These are phyloP conservation scores for Tricholoma sp. DNA, from an alignment of 768 basidiomycete species.

Conservation along the genomic window DNA sequence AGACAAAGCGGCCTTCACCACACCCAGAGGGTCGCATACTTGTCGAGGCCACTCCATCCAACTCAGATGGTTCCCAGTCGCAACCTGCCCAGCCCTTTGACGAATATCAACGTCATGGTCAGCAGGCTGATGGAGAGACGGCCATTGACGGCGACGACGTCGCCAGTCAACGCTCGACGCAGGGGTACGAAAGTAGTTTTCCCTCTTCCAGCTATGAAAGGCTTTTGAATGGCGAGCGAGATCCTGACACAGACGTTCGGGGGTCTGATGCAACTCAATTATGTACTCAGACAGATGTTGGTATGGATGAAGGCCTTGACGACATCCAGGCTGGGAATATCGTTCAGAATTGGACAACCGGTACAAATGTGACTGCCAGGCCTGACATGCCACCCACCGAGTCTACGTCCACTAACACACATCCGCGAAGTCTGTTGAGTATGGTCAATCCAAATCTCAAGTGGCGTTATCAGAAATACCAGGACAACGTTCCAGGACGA, in stretches of 20 bases:
- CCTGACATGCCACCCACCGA: neutral
- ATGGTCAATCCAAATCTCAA: slow-evolving; percentile 23
- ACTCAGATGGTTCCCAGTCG: slow-evolving; percentile 36
- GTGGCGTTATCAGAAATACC: slow-evolving; percentile 23
- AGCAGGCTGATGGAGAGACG: slow-evolving; percentile 11
- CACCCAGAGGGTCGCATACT: slow-evolving; percentile 24
- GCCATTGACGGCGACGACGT: slow-evolving; percentile 12
- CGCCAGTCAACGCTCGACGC: slow-evolving; percentile 20
- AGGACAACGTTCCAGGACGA: neutral
- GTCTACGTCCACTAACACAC: neutral
- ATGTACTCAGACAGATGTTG: slow-evolving; percentile 28
- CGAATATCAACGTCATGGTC: slow-evolving; percentile 17
- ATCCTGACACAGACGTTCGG: slow-evolving; percentile 12
- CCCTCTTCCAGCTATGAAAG: slow-evolving; percentile 38
- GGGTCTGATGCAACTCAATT: slow-evolving; percentile 26
- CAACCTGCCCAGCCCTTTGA: slow-evolving; percentile 19
- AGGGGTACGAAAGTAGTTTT: slow-evolving; percentile 30
- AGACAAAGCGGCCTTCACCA: slow-evolving; percentile 7
- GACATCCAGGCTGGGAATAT: neutral
- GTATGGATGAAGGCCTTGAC: slow-evolving; percentile 3
- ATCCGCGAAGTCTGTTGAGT: slow-evolving; percentile 17
- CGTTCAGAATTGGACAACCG: neutral
- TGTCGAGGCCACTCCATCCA: slow-evolving; percentile 52
- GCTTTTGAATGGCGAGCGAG: slow-evolving; percentile 29
- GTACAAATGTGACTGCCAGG: neutral